phyloP scores from a whole-genome alignment of 2,329 filamentous ascomycete genomes.

The Cladosporium sp. region DNA sequence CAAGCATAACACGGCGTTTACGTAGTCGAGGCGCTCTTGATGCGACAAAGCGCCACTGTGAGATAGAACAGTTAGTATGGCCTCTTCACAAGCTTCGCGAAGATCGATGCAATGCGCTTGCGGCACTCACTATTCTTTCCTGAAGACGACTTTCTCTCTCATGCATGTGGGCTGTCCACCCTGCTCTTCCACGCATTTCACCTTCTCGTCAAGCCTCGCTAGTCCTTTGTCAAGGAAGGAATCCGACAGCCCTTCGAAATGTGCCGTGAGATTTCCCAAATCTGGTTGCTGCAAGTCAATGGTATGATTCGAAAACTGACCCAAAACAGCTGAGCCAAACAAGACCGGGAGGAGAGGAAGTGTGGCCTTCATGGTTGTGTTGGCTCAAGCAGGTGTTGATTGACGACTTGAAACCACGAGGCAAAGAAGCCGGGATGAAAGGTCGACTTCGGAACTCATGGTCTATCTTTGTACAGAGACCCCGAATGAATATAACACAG shows the following conservation, averaged over 20 bases:
- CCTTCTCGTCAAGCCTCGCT: not conserved
- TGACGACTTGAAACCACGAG: too few relatives aligned
- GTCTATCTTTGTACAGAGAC: too few relatives aligned
- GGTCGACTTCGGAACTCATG: too few relatives aligned
- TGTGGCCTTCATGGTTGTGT: conserved; percentile 1
- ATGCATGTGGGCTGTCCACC: not conserved
- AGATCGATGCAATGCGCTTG: too few relatives aligned
- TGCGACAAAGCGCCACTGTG: conserved; percentile 1
- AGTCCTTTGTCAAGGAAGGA: not conserved
- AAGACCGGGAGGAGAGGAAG: not conserved
- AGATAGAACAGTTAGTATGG: too few relatives aligned
- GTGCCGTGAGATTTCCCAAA: not conserved
- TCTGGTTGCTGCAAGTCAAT: not conserved
- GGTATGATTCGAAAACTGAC: not conserved
- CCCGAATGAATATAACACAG: too few relatives aligned
- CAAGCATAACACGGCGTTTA: conserved; percentile 19
- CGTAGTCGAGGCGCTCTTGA: conserved; percentile 13
- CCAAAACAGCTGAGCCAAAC: not conserved
- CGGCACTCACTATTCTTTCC: conserved; percentile 9
- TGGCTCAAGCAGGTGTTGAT: too few relatives aligned
- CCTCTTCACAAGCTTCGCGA: too few relatives aligned
- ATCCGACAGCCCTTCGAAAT: not conserved
- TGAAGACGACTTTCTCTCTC: not conserved
- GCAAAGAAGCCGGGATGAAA: too few relatives aligned
- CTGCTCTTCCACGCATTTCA: not conserved